Conservation (phyloP, 306 rosid genomes). For the Quercus gilva region DNA sequence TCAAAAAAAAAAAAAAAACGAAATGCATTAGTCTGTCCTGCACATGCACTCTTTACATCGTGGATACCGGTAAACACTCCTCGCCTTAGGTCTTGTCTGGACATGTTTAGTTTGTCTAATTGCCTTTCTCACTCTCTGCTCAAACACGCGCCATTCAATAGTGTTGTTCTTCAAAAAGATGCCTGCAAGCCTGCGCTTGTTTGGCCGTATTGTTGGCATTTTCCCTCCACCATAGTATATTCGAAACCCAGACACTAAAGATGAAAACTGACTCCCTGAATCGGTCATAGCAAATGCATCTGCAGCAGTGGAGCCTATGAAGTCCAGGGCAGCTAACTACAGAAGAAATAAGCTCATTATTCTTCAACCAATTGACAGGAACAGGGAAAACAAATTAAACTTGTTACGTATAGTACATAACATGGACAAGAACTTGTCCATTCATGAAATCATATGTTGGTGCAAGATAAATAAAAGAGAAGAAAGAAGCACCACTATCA, state of each 20-base stretch:
- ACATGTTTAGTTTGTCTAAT: constrained; percentile 96
- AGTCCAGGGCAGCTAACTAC: constrained; percentile 95
- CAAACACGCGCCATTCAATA: constrained; percentile 91
- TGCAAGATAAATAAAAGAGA: not conserved
- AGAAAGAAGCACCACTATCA: not conserved
- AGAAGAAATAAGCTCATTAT: constrained; percentile 12
- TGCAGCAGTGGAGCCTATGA: constrained; percentile 88
- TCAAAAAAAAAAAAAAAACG: no score
- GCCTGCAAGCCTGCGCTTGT: constrained; percentile 84
- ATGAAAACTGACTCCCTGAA: constrained; percentile 94
- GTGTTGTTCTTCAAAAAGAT: constrained; percentile 73
- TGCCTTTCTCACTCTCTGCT: constrained; percentile 91
- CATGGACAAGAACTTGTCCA: not conserved
- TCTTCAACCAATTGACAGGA: not conserved
- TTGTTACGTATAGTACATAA: not conserved
- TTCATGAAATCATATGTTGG: not conserved
- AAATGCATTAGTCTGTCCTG: constrained; percentile 41
- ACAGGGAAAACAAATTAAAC: not conserved
- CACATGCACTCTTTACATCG: constrained; percentile 95
- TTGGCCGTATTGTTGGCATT: constrained; percentile 94
- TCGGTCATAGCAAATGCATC: constrained; percentile 99
- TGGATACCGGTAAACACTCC: constrained; percentile 92
- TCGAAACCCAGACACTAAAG: constrained; percentile 84
- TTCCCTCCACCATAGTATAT: constrained; percentile 89
- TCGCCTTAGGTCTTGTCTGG: constrained; percentile 81